These are phyloP conservation scores for Globisporangium radiosum DNA, from an alignment of 352 stramenopile species.

Conservation along the genomic window DNA sequence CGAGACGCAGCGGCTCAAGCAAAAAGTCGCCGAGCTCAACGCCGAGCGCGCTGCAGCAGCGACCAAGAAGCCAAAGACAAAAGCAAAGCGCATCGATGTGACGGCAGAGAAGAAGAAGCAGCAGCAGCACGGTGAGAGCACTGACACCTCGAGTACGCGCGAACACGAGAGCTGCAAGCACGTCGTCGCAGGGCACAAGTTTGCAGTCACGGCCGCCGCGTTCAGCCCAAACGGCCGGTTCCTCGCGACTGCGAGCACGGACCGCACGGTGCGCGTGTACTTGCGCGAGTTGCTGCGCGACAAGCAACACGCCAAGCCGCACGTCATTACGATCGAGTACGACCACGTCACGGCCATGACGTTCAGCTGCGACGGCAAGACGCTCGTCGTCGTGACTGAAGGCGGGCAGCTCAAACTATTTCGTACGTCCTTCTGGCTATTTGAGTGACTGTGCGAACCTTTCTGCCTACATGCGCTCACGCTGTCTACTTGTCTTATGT, in stretches of 20 bases:
- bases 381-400: conserved; percentile 59
- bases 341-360: conserved; percentile 67
- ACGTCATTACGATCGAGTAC: conserved; percentile 74
- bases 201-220: conserved; percentile 44
- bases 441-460: no score
- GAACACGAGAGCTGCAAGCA: conserved; percentile 40
- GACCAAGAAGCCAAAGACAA: conserved; percentile 68
- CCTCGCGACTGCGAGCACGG: conserved; percentile 61
- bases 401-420: conserved; percentile 69
- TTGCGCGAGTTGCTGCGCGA: conserved; percentile 54
- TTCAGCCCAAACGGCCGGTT: conserved; percentile 81
- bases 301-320: conserved; percentile 43
- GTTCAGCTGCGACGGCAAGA: conserved; percentile 73
- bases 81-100: conserved; percentile 61
- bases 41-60: conserved; percentile 36
- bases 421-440: conserved; percentile 23
- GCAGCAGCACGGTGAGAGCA: conserved; percentile 12
- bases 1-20: conserved; percentile 24
- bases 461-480: background rate
- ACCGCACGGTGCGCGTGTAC: conserved; percentile 70
- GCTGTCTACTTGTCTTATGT: background rate
- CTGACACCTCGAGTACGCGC: conserved; percentile 4
- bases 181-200: conserved; percentile 70
- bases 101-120: conserved; percentile 71
- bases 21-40: conserved; percentile 45